A percentile compares a stretch with the other conserved stretches of the same genome.
Evolutionary conservation across 441 rosid genomes (phyloP).

Genomic region (Euphorbia corollata): DNA sequence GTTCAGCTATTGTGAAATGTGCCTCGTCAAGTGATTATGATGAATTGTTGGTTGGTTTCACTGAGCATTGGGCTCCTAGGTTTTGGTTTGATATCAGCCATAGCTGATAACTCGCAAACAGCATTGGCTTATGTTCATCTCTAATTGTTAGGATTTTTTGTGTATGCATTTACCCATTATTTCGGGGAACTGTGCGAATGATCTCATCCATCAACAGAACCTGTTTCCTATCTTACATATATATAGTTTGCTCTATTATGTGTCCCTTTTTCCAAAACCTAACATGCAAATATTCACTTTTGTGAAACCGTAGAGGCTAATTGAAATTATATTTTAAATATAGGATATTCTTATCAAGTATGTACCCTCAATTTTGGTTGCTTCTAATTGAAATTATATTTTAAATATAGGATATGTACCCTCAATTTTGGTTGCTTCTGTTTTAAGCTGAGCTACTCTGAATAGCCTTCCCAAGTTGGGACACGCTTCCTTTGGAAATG

Average conservation of each 20-base stretch:
- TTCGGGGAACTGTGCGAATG: neutral
- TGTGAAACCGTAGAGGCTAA: too few species aligned
- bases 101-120: neutral
- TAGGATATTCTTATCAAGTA: neutral
- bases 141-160: neutral
- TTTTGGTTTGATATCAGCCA: neutral
- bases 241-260: neutral
- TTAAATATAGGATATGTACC: constrained; percentile 3
- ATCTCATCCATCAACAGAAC: neutral
- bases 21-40: neutral
- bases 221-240: neutral
- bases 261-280: too few species aligned
- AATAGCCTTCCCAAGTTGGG: constrained; percentile 16
- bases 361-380: too few species aligned
- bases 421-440: constrained; percentile 3
- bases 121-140: neutral
- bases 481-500: constrained; percentile 30
- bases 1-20: neutral
- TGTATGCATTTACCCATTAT: neutral
- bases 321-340: too few species aligned
- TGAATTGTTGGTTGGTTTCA: neutral
- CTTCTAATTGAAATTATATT: constrained; percentile 8
- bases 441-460: constrained; percentile 14
- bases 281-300: too few species aligned
- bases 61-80: neutral